Conservation (phyloP, 1,284 basidiomycete species). For the Neonothopanus nambi region DNA sequence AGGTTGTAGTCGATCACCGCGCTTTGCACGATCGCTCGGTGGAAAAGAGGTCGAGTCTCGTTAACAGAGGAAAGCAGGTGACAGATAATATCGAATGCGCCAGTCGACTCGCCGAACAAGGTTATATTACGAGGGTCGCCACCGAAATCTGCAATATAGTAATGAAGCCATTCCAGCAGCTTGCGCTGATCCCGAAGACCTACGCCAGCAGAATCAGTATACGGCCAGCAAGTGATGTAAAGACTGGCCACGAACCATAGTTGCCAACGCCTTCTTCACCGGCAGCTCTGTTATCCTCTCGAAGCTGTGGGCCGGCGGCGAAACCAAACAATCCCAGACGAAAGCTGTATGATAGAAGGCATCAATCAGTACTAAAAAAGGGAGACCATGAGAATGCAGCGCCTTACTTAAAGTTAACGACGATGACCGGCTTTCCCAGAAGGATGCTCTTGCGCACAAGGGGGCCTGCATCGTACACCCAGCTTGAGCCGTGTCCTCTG, state of each 20-base stretch:
- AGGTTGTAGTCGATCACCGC: slow-evolving; percentile 60
- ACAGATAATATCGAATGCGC: slow-evolving; percentile 70
- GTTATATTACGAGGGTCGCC: slow-evolving; percentile 73
- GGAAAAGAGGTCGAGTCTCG: slow-evolving; percentile 56
- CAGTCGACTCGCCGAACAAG: slow-evolving; percentile 68
- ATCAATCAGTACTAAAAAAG: slow-evolving; percentile 16
- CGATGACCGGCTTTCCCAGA: slow-evolving; percentile 60
- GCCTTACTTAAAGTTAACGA: slow-evolving; percentile 76
- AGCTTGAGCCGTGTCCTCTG: slow-evolving; percentile 69
- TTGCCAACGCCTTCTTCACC: slow-evolving; percentile 76
- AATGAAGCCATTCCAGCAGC: slow-evolving; percentile 71
- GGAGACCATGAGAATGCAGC: slow-evolving; percentile 16
- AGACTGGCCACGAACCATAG: slow-evolving; percentile 50
- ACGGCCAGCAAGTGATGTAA: neutral
- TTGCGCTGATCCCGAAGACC: slow-evolving; percentile 70
- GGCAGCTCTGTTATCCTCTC: slow-evolving; percentile 60
- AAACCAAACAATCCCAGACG: slow-evolving; percentile 76
- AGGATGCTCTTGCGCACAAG: slow-evolving; percentile 66
- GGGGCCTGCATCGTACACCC: slow-evolving; percentile 72
- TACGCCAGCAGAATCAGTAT: slow-evolving; percentile 23
- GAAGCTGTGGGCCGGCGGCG: slow-evolving; percentile 61
- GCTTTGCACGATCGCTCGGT: slow-evolving; percentile 68
- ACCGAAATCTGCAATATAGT: slow-evolving; percentile 67
- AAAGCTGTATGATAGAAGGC: slow-evolving; percentile 45
- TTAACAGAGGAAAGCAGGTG: slow-evolving; percentile 70